Base-by-base conservation (phyloP, 345 rosid genomes). In the Leavenworthia alabamica region DNA sequence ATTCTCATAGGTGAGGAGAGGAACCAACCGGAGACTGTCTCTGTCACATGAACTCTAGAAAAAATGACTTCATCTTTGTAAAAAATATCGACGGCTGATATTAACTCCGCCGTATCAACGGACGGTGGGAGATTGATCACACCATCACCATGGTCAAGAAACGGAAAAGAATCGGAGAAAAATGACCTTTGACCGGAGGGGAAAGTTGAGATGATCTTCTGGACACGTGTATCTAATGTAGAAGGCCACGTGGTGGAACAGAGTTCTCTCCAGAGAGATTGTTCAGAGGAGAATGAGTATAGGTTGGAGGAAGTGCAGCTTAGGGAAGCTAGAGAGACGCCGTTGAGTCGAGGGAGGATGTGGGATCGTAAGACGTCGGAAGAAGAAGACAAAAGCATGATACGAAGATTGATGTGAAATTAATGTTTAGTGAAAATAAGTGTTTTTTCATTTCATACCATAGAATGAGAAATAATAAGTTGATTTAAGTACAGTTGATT, bases 261-360 rank as follows among this genome's bases (percentile, higher is more conserved):
- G 20, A 77, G 62, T 0, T 60, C 3, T 4, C 23, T 64, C 95
- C 97, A 90, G 20, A 90, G 88, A 1, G 60, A 13, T 1, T 79
- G 82, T 1, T 80, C 53, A 17, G 80, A 10, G 57, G 79, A 78
- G 23, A 85, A 75, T 8, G 83, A 51, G 64, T 63, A 57, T 42
- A 86, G 60, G 5, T 82, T 64, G 7, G 82, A 56, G 12, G 88
- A 83, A 8, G 81, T 68, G 64, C 78, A 80, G 65, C 84, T 61
- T 26, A 73, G 33, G 24, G 95, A 55, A 8, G 82, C 82, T 24
- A 90, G 82, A 15, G 92, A 46, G 1, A 82, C 76, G 44, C 92
- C 92, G 67, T 90, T 92, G 48, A 90, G 92, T 24, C 81, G 82
- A 15, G 83, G 69, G 68, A 90, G 56, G 84, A 90, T 74, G 51